These are phyloP conservation scores for Xylariaceae sp. DNA, from an alignment of 2,329 filamentous ascomycete species.

Conservation along the genomic window DNA sequence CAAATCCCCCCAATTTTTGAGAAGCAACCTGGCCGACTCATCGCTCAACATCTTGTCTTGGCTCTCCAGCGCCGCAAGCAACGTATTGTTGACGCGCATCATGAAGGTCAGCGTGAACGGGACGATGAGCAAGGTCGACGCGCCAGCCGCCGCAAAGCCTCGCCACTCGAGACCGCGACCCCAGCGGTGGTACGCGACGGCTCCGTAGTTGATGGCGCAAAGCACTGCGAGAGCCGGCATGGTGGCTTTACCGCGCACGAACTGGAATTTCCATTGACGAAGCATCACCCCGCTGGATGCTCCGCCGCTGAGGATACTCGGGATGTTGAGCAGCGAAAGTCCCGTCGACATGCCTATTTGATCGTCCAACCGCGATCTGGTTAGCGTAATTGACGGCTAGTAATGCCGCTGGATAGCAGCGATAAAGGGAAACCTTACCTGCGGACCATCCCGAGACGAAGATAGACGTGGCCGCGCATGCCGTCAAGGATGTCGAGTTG, in stretches of 20 bases:
- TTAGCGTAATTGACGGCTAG: conserved; percentile 1
- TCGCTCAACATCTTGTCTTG: conserved; percentile 24
- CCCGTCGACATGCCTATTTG: conserved; percentile 20
- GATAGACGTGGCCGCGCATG: conserved; percentile 15
- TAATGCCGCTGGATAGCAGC: background rate
- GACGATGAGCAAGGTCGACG: conserved; percentile 23
- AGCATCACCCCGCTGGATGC: conserved; percentile 22
- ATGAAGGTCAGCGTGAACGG: conserved; percentile 25
- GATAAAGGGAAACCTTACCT: conserved; percentile 15
- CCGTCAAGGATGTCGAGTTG: conserved; percentile 7
- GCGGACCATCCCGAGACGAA: conserved; percentile 17
- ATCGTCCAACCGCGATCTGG: background rate
- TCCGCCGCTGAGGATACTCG: conserved; percentile 20
- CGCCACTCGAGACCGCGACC: conserved; percentile 23
- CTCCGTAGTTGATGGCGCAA: conserved; percentile 22
- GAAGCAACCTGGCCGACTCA: conserved; percentile 25
- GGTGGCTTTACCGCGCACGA: conserved; percentile 19
- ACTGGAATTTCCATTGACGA: conserved; percentile 25
- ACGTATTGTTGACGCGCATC: conserved; percentile 18
- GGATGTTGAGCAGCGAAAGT: conserved; percentile 20
- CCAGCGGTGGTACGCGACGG: conserved; percentile 21
- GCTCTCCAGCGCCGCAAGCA: conserved; percentile 18
- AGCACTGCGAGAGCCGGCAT: conserved; percentile 16
- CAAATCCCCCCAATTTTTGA: conserved; percentile 29
- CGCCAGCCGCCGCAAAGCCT: conserved; percentile 24